Base-by-base conservation (phyloP, 108 stramenopile species). In the Pseudonitzschia multistriata region DNA sequence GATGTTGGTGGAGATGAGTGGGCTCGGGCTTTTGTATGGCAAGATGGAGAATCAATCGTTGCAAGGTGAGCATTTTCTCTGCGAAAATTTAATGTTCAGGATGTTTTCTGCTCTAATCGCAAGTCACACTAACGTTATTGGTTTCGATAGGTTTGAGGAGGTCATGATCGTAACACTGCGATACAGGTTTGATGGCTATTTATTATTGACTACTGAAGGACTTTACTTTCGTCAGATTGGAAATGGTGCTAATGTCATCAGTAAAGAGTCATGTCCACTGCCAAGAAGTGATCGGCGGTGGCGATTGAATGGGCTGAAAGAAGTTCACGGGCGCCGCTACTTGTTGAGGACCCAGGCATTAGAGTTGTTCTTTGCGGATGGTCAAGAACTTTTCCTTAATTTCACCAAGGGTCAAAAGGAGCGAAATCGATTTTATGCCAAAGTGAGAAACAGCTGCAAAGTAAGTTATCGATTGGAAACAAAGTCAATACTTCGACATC, bases 321-420 rank as follows among this genome's bases (percentile, higher is more conserved):
- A 91, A 60, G 77, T 92, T 1, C 88, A 89, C 59, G 92, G 88
- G n/a, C 87, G 98, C n/a, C 79, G 96, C 27, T 97, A 93, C 74
- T 88, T 96, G 81, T 79, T 97, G 50, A 83, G 92, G 50, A 75
- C 90, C 33, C 94, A 93, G 53, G 96, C 93, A 0, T 42, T 98
- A 25, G 96, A 98, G 71, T 71, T 98, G 28, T 98, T 98, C 73
- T 96, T 96, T 67, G 76, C 86, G 3, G 89, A 93, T 66, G 81
- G 81, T 63, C 67, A 85, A 49, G 92, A 88, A 21, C 77, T 98
- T 0, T 97, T 98, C 76, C 62, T 98, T 0, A 92, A 86, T 40
- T 97, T 98, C 73, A 30, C 78, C 50, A 72, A 77, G 13, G 92
- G 91, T 2, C 52, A 71, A 22, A 88, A 89, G 36, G 88, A 86